Evolutionary conservation across 1,139 yeast species (phyloP).

Genomic region (Debaryomycetaceae sp.): DNA sequence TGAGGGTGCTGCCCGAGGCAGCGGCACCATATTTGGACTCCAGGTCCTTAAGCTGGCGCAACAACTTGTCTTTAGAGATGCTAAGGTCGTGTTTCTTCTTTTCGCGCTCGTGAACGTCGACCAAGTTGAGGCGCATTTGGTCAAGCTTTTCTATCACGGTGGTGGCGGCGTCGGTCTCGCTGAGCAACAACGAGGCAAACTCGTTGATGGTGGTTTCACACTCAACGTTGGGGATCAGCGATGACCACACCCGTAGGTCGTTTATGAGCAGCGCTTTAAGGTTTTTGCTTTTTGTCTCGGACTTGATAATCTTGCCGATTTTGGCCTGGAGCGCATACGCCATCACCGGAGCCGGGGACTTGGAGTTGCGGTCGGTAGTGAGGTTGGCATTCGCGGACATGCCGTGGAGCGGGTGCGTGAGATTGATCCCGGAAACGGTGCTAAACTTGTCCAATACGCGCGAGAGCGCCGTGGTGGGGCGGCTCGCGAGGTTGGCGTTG

Average conservation of each 20-base stretch:
- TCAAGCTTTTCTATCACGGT: slow-evolving; percentile 36
- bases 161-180: slow-evolving; percentile 30
- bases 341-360: slow-evolving; percentile 9
- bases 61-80: slow-evolving; percentile 27
- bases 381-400: slow-evolving; percentile 4
- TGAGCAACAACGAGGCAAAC: slow-evolving; percentile 31
- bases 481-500: slow-evolving; percentile 11
- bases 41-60: slow-evolving; percentile 31
- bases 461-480: slow-evolving; percentile 30
- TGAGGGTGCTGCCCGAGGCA: slow-evolving; percentile 33
- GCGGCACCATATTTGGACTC: slow-evolving; percentile 45
- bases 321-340: slow-evolving; percentile 19
- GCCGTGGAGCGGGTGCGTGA: neutral
- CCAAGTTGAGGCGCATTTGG: slow-evolving; percentile 35
- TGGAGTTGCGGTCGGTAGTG: slow-evolving; percentile 3
- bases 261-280: slow-evolving; percentile 32
- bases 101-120: slow-evolving; percentile 49
- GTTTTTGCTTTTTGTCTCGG: slow-evolving; percentile 28
- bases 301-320: slow-evolving; percentile 28
- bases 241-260: slow-evolving; percentile 40
- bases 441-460: slow-evolving; percentile 25
- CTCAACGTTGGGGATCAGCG: slow-evolving; percentile 34
- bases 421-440: slow-evolving; percentile 13
- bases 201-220: slow-evolving; percentile 36
- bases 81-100: slow-evolving; percentile 37